Evolutionary conservation across 805 yeast species (phyloP).

Genomic region (Kuraishia capsulata): DNA sequence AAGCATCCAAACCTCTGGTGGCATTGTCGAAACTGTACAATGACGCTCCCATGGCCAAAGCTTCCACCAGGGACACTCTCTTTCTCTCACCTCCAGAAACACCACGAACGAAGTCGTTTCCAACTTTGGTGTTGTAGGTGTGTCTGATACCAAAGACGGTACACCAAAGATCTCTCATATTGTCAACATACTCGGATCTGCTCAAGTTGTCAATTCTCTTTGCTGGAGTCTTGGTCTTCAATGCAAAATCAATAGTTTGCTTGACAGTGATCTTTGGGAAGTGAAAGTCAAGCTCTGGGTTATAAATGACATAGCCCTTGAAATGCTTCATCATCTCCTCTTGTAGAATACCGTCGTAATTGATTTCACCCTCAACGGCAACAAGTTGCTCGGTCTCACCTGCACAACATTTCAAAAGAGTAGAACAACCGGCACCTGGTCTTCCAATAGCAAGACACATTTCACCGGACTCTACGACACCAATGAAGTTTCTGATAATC

Average conservation of each 20-base stretch:
- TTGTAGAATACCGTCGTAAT: constrained; percentile 55
- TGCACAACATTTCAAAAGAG: constrained; percentile 36
- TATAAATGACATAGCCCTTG: constrained; percentile 48
- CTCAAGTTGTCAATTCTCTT: constrained; percentile 38
- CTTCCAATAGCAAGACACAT: constrained; percentile 44
- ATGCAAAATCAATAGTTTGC: constrained; percentile 63
- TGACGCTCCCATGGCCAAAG: constrained; percentile 53
- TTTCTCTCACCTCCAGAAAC: constrained; percentile 83
- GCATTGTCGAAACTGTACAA: constrained; percentile 75
- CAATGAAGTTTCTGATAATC: constrained; percentile 15
- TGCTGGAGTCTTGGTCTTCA: constrained; percentile 59
- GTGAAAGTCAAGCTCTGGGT: constrained; percentile 61
- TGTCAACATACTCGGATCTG: constrained; percentile 36
- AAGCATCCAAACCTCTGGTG: constrained; percentile 78
- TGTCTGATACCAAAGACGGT: constrained; percentile 52
- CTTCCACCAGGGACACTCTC: constrained; percentile 78
- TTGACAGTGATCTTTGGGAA: constrained; percentile 72
- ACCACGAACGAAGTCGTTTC: constrained; percentile 43
- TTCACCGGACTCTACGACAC: constrained; percentile 35
- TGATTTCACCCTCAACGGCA: constrained; percentile 39
- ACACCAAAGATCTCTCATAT: constrained; percentile 27
- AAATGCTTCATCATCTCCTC: constrained; percentile 49
- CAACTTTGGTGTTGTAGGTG: constrained; percentile 38
- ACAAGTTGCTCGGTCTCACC: constrained; percentile 32
- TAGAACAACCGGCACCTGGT: constrained; percentile 62